Evolutionary conservation across 768 basidiomycete species (phyloP), one percentile per base, ranked within the genome.

Genomic region (Naematelia aurantialba): DNA sequence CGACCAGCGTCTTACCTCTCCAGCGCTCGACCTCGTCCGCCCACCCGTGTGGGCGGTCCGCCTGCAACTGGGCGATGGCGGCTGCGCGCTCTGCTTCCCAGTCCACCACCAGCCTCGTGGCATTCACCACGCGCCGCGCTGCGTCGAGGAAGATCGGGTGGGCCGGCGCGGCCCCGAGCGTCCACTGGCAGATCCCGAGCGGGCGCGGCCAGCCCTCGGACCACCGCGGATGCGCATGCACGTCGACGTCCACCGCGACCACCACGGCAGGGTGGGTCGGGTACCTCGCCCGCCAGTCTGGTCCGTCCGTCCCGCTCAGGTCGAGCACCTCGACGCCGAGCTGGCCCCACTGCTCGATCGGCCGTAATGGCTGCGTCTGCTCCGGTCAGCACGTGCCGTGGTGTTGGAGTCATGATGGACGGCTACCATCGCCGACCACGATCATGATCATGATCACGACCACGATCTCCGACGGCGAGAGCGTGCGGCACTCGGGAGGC

Each of bases 121-220:
- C 53, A 48, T 75, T 71, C 44, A 75, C 62, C 0, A 76, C 64
- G 22, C 74, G 31, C 19, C 71, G 31, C 1, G 62, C 68, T 3
- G 70, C 69, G 51, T 76, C 75, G 21, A 78, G 34, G 42, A 73
- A 63, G 52, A 78, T 71, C 1, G 76, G 76, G 58, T 78, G 76
- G 21, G 59, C 47, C 3, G 70, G 67, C 10, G 69, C 58, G 5
- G 66, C 67, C 1, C 68, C 67, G n/a, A 78, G 56, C 4, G 74
- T 70, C 76, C 76, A 76, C 50, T 76, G 75, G 52, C 70, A 73
- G 57, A 72, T 72, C 13, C 66, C 68, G 10, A 72, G 11, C 2
- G 70, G 54, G 45, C 70, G 50, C 10, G 70, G 70, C 66, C 68
- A 72, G 21, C 42, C 48, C 11, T 55, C 45, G 5, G 53, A 52